Conservation (phyloP, 2,329 filamentous ascomycete genomes). For the Geoglossum cookeanum region DNA sequence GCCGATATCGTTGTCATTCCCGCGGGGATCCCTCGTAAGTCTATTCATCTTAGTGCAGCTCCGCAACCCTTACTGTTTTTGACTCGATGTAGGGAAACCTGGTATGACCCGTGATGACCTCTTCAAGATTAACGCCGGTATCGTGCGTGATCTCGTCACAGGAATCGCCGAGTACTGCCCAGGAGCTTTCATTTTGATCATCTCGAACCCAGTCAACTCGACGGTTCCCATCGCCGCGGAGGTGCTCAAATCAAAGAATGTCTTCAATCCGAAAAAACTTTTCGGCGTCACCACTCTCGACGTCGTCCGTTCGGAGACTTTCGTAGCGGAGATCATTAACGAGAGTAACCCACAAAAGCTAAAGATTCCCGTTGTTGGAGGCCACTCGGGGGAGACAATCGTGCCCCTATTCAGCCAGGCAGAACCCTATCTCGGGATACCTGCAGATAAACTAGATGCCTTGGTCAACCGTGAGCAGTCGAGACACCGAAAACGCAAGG, state of each 20-base stretch:
- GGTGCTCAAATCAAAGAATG: constrained; percentile 79
- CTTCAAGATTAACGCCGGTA: constrained; percentile 98
- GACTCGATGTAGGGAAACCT: constrained; percentile 56
- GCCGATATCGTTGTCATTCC: constrained; percentile 95
- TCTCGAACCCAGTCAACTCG: constrained; percentile 98
- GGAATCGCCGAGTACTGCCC: constrained; percentile 72
- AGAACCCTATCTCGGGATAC: constrained; percentile 59
- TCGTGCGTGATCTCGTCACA: constrained; percentile 86
- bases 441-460: constrained; percentile 73
- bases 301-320: constrained; percentile 94
- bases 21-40: constrained; percentile 88
- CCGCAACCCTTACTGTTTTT: constrained; percentile 10
- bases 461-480: constrained; percentile 61
- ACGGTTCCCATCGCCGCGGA: constrained; percentile 96
- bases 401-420: constrained; percentile 93
- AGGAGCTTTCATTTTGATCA: constrained; percentile 88
- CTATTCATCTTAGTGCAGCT: not conserved
- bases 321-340: constrained; percentile 71
- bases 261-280: constrained; percentile 88
- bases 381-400: constrained; percentile 96
- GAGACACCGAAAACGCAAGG: not conserved
- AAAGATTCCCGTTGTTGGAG: constrained; percentile 81
- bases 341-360: constrained; percentile 66
- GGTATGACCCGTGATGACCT: constrained; percentile 99
- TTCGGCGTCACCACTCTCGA: constrained; percentile 98